A percentile compares a stretch with the other conserved stretches of the same genome.
Conservation (phyloP, 2,329 filamentous ascomycete genomes). For the Microthyrium microscopicum region DNA sequence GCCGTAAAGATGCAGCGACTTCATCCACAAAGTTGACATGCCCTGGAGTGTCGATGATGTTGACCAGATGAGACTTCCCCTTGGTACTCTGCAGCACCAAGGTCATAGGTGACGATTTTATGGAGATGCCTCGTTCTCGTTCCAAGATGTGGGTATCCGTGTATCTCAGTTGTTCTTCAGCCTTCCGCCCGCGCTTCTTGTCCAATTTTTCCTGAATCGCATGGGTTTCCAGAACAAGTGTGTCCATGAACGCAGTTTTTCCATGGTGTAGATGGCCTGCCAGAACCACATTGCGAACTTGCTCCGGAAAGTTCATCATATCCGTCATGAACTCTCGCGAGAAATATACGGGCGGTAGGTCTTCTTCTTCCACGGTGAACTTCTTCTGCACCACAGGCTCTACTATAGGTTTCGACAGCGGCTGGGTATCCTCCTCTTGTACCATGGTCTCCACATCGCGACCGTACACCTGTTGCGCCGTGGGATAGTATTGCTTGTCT, state of each 20-base stretch:
- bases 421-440: conserved; percentile 92
- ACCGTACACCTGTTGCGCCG: conserved; percentile 91
- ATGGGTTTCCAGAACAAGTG: conserved; percentile 91
- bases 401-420: conserved; percentile 81
- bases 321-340: conserved; percentile 87
- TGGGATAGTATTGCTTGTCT: conserved; percentile 98
- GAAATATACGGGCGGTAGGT: conserved; percentile 77
- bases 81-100: conserved; percentile 74
- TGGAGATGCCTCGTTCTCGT: conserved; percentile 73
- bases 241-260: conserved; percentile 97
- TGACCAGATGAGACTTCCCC: conserved; percentile 88
- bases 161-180: conserved; percentile 83
- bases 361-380: conserved; percentile 82
- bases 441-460: conserved; percentile 88
- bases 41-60: conserved; percentile 88
- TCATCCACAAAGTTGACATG: conserved; percentile 99
- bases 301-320: conserved; percentile 87
- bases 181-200: conserved; percentile 61
- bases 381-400: conserved; percentile 88
- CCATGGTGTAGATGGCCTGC: conserved; percentile 92
- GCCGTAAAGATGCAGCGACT: conserved; percentile 69
- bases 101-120: conserved; percentile 91
- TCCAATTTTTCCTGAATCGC: conserved; percentile 66
- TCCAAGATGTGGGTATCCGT: conserved; percentile 86
- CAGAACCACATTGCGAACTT: conserved; percentile 82